A percentile compares a stretch with the other conserved stretches of the same genome.
Evolutionary conservation across 768 basidiomycete species (phyloP).

Genomic region (Agrocybe chaxingu): DNA sequence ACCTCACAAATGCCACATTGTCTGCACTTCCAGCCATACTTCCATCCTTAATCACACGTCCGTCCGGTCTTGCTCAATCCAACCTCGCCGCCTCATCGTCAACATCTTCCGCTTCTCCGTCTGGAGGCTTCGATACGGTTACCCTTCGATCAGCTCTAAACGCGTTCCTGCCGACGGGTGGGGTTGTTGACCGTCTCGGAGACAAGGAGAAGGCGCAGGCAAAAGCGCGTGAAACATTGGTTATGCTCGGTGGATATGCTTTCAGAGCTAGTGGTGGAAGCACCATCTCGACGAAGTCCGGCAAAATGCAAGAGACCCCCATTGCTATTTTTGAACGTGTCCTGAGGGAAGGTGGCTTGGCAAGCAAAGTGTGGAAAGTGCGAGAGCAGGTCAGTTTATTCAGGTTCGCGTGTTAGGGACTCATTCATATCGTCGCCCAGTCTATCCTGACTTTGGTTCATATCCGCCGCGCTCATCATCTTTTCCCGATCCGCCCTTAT

Average conservation of each 20-base stretch:
- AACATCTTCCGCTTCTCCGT: conserved; percentile 38
- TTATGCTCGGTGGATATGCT: conserved; percentile 69
- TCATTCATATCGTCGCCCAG: conserved; percentile 22
- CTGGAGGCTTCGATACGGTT: conserved; percentile 47
- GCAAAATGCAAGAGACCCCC: conserved; percentile 69
- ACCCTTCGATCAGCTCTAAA: conserved; percentile 65
- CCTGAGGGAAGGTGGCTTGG: conserved; percentile 68
- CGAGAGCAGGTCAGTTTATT: conserved; percentile 70
- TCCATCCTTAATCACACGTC: conserved; percentile 53
- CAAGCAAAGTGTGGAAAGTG: conserved; percentile 83
- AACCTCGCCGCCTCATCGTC: conserved; percentile 40
- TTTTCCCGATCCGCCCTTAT: conserved; percentile 81
- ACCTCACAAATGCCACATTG: conserved; percentile 75
- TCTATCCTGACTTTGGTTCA: conserved; percentile 68
- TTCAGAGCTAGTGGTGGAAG: conserved; percentile 52
- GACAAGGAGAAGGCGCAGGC: conserved; percentile 74
- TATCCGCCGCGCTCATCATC: conserved; percentile 65
- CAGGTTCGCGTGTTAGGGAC: background rate
- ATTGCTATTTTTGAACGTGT: conserved; percentile 67
- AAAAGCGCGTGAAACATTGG: conserved; percentile 75
- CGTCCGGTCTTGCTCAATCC: conserved; percentile 23
- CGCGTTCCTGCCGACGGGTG: conserved; percentile 72
- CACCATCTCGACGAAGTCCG: conserved; percentile 42
- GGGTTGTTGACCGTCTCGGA: conserved; percentile 79
- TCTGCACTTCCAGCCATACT: conserved; percentile 65